phyloP scores from a whole-genome alignment of 139 green algal genomes.

The Haematococcus lacustris region DNA sequence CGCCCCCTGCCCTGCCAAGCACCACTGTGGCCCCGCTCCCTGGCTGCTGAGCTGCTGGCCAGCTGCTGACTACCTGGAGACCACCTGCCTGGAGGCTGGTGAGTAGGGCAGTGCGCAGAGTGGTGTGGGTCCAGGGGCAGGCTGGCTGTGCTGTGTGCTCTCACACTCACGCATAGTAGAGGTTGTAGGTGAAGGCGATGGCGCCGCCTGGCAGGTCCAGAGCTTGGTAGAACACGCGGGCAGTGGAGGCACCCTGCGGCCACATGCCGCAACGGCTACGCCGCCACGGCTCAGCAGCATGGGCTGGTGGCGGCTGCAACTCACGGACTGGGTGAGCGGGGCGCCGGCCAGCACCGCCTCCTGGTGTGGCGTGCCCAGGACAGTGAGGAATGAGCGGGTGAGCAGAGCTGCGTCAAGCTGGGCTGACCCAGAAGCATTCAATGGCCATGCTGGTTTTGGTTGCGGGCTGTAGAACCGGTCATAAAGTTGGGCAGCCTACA shows the following conservation, averaged over 20 bases:
- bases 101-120: too few relatives aligned
- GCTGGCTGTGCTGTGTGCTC: too few relatives aligned
- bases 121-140: too few relatives aligned
- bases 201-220: neutral
- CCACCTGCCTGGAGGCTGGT: neutral
- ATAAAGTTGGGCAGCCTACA: too few relatives aligned
- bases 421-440: too few relatives aligned
- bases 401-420: too few relatives aligned
- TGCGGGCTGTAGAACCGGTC: too few relatives aligned
- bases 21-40: neutral
- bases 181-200: conserved; percentile 6
- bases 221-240: conserved; percentile 4
- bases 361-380: neutral
- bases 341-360: neutral
- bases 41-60: neutral
- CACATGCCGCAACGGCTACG: neutral
- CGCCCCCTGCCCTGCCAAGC: neutral
- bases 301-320: too few relatives aligned
- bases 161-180: conserved; percentile 10
- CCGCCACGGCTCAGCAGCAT: neutral
- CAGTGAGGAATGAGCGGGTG: neutral
- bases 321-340: too few relatives aligned
- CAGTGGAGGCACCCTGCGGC: neutral
- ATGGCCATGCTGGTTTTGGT: too few relatives aligned
- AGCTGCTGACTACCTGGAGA: neutral